These are phyloP conservation scores for Ceratocystis destructans DNA, from an alignment of 2,329 filamentous ascomycete species.

Conservation along the genomic window DNA sequence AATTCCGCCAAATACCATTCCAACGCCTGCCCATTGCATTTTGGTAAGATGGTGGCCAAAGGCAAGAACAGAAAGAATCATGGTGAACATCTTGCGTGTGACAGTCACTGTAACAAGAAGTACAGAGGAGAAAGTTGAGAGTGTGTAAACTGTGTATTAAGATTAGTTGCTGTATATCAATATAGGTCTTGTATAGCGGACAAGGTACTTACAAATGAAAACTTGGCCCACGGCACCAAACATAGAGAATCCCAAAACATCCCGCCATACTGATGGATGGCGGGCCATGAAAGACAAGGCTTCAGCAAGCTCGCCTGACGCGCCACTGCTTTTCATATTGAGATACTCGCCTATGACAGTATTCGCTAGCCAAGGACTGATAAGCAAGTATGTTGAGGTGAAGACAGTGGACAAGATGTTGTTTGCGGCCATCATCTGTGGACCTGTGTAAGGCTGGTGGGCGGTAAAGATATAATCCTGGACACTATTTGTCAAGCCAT, in stretches of 20 bases:
- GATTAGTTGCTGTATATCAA: slow-evolving; percentile 20
- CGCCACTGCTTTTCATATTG: slow-evolving; percentile 49
- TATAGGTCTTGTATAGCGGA: not conserved
- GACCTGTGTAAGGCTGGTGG: slow-evolving; percentile 70
- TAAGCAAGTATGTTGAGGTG: slow-evolving; percentile 60
- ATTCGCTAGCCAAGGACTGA: slow-evolving; percentile 65
- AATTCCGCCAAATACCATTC: slow-evolving; percentile 86
- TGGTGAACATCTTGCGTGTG: slow-evolving; percentile 97
- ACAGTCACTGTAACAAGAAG: slow-evolving; percentile 93
- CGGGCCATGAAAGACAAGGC: slow-evolving; percentile 67
- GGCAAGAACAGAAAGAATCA: slow-evolving; percentile 89
- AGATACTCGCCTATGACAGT: slow-evolving; percentile 52
- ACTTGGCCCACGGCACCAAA: slow-evolving; percentile 91
- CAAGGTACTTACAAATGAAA: slow-evolving; percentile 60
- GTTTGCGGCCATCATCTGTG: slow-evolving; percentile 99
- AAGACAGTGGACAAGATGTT: slow-evolving; percentile 75
- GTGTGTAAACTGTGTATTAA: slow-evolving; percentile 55
- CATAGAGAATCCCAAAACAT: slow-evolving; percentile 77
- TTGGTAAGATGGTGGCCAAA: slow-evolving; percentile 75
- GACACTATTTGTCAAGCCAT: slow-evolving; percentile 89
- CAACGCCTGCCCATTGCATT: slow-evolving; percentile 93
- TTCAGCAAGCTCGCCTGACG: slow-evolving; percentile 62
- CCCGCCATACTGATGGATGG: slow-evolving; percentile 70
- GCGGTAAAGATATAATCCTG: slow-evolving; percentile 85
- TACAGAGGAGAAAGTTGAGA: slow-evolving; percentile 81